Evolutionary conservation across 129 eudicot genomes (phyloP).

Genomic region (Centella asiatica): DNA sequence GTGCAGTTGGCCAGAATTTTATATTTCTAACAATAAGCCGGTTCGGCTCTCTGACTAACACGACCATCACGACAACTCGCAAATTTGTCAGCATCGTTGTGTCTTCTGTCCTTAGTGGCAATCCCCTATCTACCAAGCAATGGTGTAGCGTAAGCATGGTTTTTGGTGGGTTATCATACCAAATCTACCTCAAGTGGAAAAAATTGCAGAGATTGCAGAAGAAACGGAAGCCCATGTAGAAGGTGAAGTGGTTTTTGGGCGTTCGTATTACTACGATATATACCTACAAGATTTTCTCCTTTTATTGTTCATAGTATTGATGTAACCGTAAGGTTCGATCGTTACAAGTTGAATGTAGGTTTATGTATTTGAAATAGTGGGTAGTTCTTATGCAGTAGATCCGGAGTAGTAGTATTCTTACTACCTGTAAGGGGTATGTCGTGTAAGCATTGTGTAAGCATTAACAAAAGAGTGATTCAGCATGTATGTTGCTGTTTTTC

Average conservation of each 20-base stretch:
- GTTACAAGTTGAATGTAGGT: slow-evolving; percentile 9
- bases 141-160: slow-evolving; percentile 95
- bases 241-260: not conserved
- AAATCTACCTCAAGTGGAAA: slow-evolving; percentile 84
- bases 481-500: too few relatives aligned
- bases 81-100: slow-evolving; percentile 97
- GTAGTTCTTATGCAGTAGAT: slow-evolving; percentile 15
- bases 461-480: too few relatives aligned
- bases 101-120: slow-evolving; percentile 85
- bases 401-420: too few relatives aligned
- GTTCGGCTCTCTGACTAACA: slow-evolving; percentile 88
- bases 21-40: slow-evolving; percentile 88
- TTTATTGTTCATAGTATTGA: slow-evolving; percentile 4
- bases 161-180: slow-evolving; percentile 86
- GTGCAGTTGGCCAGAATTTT: slow-evolving; percentile 92
- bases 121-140: slow-evolving; percentile 73
- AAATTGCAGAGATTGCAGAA: slow-evolving; percentile 52
- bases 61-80: slow-evolving; percentile 94
- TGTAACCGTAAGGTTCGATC: not conserved
- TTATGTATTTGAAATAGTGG: slow-evolving; percentile 4
- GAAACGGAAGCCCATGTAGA: slow-evolving; percentile 57
- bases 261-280: not conserved
- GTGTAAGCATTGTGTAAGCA: too few relatives aligned
- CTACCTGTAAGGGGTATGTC: too few relatives aligned
- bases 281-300: not conserved